Percentiles rank a stretch among this genome's conserved stretches.
These are phyloP conservation scores for Ceratonia siliqua DNA, from an alignment of 306 rosid species.

Conservation along the genomic window DNA sequence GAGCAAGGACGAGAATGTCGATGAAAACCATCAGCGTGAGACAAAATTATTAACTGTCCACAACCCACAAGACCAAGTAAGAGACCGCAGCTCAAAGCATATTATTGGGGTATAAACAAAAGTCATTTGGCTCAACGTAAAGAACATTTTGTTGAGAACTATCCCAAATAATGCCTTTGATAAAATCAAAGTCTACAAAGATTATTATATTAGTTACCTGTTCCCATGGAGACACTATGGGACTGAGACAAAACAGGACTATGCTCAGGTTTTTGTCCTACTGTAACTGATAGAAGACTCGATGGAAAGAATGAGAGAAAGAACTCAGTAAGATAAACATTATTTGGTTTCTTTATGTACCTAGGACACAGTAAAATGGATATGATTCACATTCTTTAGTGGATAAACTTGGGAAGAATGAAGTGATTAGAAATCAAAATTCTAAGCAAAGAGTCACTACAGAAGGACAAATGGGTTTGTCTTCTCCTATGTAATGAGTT, in stretches of 20 bases:
- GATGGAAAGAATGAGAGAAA: neutral
- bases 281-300: neutral
- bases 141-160: neutral
- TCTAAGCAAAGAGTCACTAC: neutral
- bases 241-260: constrained; percentile 16
- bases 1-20: constrained; percentile 41
- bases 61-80: constrained; percentile 22
- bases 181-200: constrained; percentile 26
- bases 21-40: constrained; percentile 47
- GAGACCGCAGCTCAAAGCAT: constrained; percentile 2
- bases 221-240: constrained; percentile 7
- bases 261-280: neutral
- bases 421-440: neutral
- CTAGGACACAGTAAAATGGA: neutral
- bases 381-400: neutral
- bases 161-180: constrained; percentile 21
- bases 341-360: neutral
- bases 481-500: neutral
- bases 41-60: constrained; percentile 43
- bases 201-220: neutral
- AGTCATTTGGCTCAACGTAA: constrained; percentile 21
- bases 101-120: constrained; percentile 19
- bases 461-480: constrained; percentile 37
- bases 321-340: neutral
- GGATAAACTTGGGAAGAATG: neutral